Base-by-base conservation (phyloP, 176 grass and related monocot species). In the Rhynchospora breviuscula region DNA sequence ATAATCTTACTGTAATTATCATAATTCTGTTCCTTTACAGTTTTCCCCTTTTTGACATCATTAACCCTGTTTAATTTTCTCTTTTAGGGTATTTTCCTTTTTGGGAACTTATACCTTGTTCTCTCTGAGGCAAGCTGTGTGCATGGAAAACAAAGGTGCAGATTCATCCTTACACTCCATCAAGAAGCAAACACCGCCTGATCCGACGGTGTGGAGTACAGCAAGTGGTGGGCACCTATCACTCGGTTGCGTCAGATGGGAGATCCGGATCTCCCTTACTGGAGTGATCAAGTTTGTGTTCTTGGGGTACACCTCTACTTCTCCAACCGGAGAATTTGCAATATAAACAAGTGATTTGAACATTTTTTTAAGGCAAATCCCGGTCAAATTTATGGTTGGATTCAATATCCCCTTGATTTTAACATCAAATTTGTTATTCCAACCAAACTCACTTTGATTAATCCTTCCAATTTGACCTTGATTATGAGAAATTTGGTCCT, bases 51-150 rank as follows among this genome's bases (percentile, higher is more conserved):
- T 59, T 23, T 22, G 31, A 82, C 23, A 78, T 79, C 87, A 79
- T 71, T 74, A 86, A 87, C 48, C 25, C 63, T 84, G 12, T 81
- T 60, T 58, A 11, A n/a, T 63, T 83, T 5, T 21, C 23, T 71
- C 53, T 66, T 77, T 67, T 19, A 10, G 61, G 26, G 18, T 9
- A 59, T 84, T 71, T 85, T 84, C 78, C 73, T 82, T 91, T 83
- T 81, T 83, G 78, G 89, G 86, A 88, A 90, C 84, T 91, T 87
- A 93, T 99, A 99, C 96, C 96, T 99, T 99, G 79, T 99, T 99
- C 83, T 99, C 93, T 76, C 79, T 87, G 91, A 91, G 83, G 93
- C 93, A 95, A 87, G 89, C 91, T 12, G 90, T 76, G 88, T 99
- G 91, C 91, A 99, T 90, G 64, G 76, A 82, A 79, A 89, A 87